A percentile compares a stretch with the other conserved stretches of the same genome.
These are phyloP conservation scores for Ceratocystis lukuohia DNA, from an alignment of 2,329 filamentous ascomycete species.

Conservation along the genomic window DNA sequence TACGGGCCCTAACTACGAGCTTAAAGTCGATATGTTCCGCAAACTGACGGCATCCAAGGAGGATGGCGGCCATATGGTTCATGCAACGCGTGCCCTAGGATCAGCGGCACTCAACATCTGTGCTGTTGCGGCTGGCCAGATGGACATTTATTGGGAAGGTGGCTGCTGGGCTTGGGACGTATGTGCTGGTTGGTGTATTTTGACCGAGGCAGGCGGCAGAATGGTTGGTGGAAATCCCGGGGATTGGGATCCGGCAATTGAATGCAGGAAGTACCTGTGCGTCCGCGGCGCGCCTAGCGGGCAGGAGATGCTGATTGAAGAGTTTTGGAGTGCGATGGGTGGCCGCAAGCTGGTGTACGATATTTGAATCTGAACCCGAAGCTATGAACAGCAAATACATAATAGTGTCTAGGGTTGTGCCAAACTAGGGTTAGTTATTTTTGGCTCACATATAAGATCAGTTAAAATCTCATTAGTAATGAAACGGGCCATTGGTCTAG, in stretches of 20 bases:
- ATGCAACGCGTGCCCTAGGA: conserved; percentile 56
- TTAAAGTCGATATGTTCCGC: conserved; percentile 54
- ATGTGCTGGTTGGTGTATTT: conserved; percentile 65
- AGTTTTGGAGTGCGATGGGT: conserved; percentile 50
- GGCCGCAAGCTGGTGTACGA: conserved; percentile 39
- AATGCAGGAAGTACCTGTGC: conserved; percentile 48
- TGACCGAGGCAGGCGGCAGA: conserved; percentile 59
- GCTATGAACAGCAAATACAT: no score
- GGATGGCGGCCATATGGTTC: conserved; percentile 60
- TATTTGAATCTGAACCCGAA: conserved; percentile 12
- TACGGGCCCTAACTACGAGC: conserved; percentile 54
- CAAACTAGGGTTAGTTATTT: neutral
- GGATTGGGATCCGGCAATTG: conserved; percentile 50
- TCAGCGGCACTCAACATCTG: conserved; percentile 65
- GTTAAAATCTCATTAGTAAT: neutral
- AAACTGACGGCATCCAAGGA: conserved; percentile 45
- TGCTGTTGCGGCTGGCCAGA: conserved; percentile 53
- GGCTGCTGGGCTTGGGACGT: conserved; percentile 82
- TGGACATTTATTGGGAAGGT: conserved; percentile 71
- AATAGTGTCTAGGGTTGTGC: neutral
- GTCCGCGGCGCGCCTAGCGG: conserved; percentile 46
- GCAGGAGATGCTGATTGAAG: conserved; percentile 48
- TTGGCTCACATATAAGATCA: neutral
- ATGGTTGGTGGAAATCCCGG: conserved; percentile 63
- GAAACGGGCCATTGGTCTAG: conserved; percentile 21